A percentile compares a stretch with the other conserved stretches of the same genome.
phyloP scores from a whole-genome alignment of 108 stramenopile genomes.

The Skeletonema potamos region DNA sequence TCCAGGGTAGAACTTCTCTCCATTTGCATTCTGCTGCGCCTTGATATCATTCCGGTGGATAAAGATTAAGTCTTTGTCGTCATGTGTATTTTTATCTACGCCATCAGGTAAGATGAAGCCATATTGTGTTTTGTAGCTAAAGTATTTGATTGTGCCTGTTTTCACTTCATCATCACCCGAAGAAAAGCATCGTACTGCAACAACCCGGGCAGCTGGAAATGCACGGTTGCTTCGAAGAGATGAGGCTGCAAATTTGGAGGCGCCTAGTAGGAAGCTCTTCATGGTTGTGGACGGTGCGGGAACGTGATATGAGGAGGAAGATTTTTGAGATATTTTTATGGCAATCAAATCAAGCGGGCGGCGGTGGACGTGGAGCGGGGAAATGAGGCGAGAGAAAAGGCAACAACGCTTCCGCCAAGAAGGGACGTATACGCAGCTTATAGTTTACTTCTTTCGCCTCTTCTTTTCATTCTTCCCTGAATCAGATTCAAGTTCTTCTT shows the following conservation, averaged over 20 bases:
- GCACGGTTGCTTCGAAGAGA: neutral
- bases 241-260: neutral
- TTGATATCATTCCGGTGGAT: conserved; percentile 11
- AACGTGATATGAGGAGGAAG: too few relatives aligned
- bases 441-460: neutral
- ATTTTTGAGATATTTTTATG: too few relatives aligned
- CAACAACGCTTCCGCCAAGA: too few relatives aligned
- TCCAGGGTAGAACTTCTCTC: neutral
- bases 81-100: neutral
- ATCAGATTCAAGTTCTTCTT: conserved; percentile 47
- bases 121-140: conserved; percentile 1
- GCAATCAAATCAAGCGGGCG: too few relatives aligned
- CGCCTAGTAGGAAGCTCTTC: conserved; percentile 4
- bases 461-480: conserved; percentile 10
- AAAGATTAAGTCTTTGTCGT: conserved; percentile 11
- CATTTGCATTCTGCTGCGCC: neutral
- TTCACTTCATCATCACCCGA: neutral
- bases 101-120: conserved; percentile 30
- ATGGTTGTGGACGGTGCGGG: neutral
- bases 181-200: conserved; percentile 6
- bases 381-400: too few relatives aligned
- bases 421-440: too few relatives aligned
- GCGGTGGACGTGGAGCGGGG: too few relatives aligned
- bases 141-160: conserved; percentile 1
- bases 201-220: neutral